phyloP scores from a whole-genome alignment of 805 yeast species.

The Schizosaccharomyces osmophilus region DNA sequence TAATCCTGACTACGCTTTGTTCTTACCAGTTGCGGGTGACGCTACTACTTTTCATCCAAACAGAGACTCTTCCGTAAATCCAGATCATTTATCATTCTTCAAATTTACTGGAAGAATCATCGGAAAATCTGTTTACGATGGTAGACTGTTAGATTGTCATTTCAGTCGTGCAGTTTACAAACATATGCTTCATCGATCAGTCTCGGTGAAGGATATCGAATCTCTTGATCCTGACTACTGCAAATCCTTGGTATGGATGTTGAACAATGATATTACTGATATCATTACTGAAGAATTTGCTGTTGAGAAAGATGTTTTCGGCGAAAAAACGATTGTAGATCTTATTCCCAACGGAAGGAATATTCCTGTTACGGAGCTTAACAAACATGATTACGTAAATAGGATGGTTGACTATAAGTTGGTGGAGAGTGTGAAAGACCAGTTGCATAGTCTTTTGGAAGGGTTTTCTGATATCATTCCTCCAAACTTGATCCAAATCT shows the following conservation, averaged over 20 bases:
- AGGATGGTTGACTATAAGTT: slow-evolving; percentile 69
- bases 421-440: slow-evolving; percentile 61
- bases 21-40: slow-evolving; percentile 75
- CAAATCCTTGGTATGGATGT: slow-evolving; percentile 83
- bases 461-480: slow-evolving; percentile 87
- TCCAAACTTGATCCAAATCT: slow-evolving; percentile 54
- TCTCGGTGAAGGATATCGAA: slow-evolving; percentile 80
- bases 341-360: slow-evolving; percentile 60
- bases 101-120: slow-evolving; percentile 82
- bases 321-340: slow-evolving; percentile 66
- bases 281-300: slow-evolving; percentile 84
- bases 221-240: slow-evolving; percentile 76
- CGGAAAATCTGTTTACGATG: slow-evolving; percentile 82
- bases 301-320: slow-evolving; percentile 80
- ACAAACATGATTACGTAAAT: slow-evolving; percentile 71
- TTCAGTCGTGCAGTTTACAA: slow-evolving; percentile 90
- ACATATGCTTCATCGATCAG: slow-evolving; percentile 51
- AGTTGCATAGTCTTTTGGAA: slow-evolving; percentile 53
- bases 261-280: slow-evolving; percentile 89
- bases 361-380: slow-evolving; percentile 68
- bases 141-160: slow-evolving; percentile 71
- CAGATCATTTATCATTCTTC: slow-evolving; percentile 79
- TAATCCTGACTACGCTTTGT: slow-evolving; percentile 81
- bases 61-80: slow-evolving; percentile 72
- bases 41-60: slow-evolving; percentile 89